Evolutionary conservation across 495 filamentous ascomycete species (phyloP).

Genomic region (Letharia columbiana): DNA sequence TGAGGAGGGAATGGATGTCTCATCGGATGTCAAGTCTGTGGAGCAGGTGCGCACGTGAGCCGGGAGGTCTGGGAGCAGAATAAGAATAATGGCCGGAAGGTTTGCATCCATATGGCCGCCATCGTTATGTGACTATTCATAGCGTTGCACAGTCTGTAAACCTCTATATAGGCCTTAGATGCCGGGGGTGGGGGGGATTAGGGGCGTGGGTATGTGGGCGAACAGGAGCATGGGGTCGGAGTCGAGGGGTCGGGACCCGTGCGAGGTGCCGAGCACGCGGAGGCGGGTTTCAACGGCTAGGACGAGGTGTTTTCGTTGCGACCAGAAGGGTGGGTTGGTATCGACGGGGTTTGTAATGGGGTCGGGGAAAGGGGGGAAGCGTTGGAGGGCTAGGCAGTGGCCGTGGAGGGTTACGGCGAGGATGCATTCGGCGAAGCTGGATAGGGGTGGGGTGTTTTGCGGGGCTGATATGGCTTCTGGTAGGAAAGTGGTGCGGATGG

Average conservation of each 20-base stretch:
- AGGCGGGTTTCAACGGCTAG: too few species aligned
- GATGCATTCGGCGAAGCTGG: constrained; percentile 41
- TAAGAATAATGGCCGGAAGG: constrained; percentile 16
- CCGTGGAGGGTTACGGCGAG: constrained; percentile 42
- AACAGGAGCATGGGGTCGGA: neutral
- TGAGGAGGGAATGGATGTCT: constrained; percentile 21
- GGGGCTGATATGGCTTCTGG: constrained; percentile 35
- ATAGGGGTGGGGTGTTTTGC: constrained; percentile 21
- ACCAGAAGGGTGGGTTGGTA: too few species aligned
- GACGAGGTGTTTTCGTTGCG: too few species aligned
- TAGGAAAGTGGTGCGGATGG: constrained; percentile 36
- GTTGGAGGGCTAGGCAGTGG: constrained; percentile 38
- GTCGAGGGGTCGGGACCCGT: too few species aligned
- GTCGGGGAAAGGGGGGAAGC: constrained; percentile 25
- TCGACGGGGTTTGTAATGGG: too few species aligned
- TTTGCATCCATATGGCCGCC: neutral
- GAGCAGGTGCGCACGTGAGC: constrained; percentile 24
- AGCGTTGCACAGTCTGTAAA: neutral
- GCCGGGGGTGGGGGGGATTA: too few species aligned
- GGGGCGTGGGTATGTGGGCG: neutral
- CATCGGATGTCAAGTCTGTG: constrained; percentile 24
- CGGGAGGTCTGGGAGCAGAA: constrained; percentile 22
- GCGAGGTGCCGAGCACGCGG: too few species aligned
- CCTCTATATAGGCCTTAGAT: neutral
- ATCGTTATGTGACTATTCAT: neutral